Conservation (phyloP, 1,284 basidiomycete genomes). For the Mycena sp. region DNA sequence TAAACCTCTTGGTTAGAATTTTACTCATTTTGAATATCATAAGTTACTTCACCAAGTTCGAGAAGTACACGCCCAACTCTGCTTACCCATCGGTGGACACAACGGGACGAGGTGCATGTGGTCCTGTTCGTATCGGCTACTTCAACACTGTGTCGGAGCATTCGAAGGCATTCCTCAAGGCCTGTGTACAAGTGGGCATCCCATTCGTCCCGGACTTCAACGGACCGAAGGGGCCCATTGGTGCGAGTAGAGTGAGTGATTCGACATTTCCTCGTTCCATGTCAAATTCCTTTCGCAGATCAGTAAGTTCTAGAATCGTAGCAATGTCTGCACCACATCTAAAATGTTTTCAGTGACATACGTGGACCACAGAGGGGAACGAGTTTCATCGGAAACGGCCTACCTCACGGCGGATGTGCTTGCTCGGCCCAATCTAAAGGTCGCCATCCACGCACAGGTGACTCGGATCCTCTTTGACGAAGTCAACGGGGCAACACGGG, state of each 20-base stretch:
- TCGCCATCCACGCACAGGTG: conserved; percentile 61
- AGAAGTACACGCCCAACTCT: conserved; percentile 58
- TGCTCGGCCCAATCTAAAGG: conserved; percentile 67
- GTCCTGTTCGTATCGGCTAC: conserved; percentile 60
- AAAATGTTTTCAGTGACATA: conserved; percentile 63
- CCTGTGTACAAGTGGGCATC: conserved; percentile 58
- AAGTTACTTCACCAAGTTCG: conserved; percentile 71
- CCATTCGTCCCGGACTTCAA: conserved; percentile 61
- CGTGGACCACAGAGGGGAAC: conserved; percentile 56
- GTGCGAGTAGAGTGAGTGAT: conserved; percentile 59
- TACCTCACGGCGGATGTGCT: conserved; percentile 73
- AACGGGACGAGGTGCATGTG: conserved; percentile 54
- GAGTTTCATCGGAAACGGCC: conserved; percentile 69
- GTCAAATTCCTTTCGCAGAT: conserved; percentile 37
- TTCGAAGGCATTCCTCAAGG: conserved; percentile 55
- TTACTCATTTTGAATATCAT: conserved; percentile 33
- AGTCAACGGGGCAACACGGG: conserved; percentile 51
- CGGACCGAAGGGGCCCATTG: conserved; percentile 56
- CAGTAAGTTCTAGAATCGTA: conserved; percentile 41
- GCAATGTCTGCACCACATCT: neutral
- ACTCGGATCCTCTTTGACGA: conserved; percentile 69
- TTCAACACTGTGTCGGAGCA: conserved; percentile 48
- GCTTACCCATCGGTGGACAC: conserved; percentile 57
- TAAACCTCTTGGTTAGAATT: neutral
- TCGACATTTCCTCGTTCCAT: neutral